Evolutionary conservation across 805 yeast genomes (phyloP).

Genomic region (Suhomyces sp.): DNA sequence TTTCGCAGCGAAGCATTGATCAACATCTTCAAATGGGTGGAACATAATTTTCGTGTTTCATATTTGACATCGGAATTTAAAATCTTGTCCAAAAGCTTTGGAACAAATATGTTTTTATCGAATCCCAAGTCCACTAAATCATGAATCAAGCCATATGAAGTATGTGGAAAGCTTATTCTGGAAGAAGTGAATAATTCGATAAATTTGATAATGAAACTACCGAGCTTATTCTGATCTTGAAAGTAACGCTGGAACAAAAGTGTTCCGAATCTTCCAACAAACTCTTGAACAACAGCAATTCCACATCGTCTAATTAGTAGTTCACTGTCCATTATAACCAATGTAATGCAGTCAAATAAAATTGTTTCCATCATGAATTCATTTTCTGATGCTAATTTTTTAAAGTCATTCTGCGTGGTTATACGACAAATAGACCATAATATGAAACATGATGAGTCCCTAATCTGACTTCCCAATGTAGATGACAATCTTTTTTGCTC

Average conservation of each 20-base stretch:
- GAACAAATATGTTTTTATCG: conserved; percentile 24
- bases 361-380: conserved; percentile 18
- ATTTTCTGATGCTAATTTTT: background rate
- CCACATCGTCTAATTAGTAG: conserved; percentile 76
- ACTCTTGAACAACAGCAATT: conserved; percentile 83
- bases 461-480: conserved; percentile 62
- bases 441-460: conserved; percentile 84
- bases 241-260: conserved; percentile 25
- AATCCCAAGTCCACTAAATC: conserved; percentile 26
- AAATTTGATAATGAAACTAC: conserved; percentile 44
- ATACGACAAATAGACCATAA: conserved; percentile 72
- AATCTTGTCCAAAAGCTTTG: conserved; percentile 29
- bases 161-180: conserved; percentile 21
- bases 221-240: conserved; percentile 13
- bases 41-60: conserved; percentile 42
- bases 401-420: conserved; percentile 15
- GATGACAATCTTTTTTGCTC: conserved; percentile 55
- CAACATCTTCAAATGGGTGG: conserved; percentile 35
- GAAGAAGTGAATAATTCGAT: conserved; percentile 59
- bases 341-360: conserved; percentile 44
- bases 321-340: conserved; percentile 70
- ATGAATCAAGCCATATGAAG: conserved; percentile 16
- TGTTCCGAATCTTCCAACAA: conserved; percentile 71
- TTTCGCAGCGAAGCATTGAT: no score
- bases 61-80: conserved; percentile 35